Conservation (phyloP, 176 grass and related monocot species). For the Phoenix roebelenii region DNA sequence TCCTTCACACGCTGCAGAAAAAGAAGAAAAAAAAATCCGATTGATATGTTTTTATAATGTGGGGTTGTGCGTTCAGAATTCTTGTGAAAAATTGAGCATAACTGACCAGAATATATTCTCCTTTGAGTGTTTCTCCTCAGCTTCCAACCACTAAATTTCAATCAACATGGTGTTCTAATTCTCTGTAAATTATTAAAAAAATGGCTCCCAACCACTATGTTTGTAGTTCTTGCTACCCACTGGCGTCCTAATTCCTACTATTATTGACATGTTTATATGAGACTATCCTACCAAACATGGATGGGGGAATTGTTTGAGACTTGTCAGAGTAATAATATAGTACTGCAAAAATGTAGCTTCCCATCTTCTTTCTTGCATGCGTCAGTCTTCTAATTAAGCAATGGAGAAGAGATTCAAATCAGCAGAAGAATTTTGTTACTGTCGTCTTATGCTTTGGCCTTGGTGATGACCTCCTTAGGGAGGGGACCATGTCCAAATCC, state of each 20-base stretch:
- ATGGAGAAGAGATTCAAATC: background rate
- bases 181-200: no score
- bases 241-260: no score
- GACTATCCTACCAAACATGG: no score
- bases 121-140: no score
- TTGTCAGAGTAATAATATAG: background rate
- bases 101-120: background rate
- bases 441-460: slow-evolving; percentile 10
- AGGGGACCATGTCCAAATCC: background rate
- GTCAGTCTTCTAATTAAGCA: background rate
- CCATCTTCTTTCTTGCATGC: background rate
- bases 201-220: no score
- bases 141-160: no score
- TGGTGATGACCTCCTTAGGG: background rate
- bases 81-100: background rate
- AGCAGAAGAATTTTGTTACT: background rate
- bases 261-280: no score
- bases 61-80: background rate
- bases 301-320: no score
- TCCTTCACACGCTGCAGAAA: no score
- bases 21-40: background rate
- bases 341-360: background rate
- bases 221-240: no score
- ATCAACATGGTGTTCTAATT: no score
- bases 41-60: background rate